Percentiles rank a stretch among this genome's conserved stretches.
These are phyloP conservation scores for Ehretia macrophylla DNA, from an alignment of 257 asterid species.

Conservation along the genomic window DNA sequence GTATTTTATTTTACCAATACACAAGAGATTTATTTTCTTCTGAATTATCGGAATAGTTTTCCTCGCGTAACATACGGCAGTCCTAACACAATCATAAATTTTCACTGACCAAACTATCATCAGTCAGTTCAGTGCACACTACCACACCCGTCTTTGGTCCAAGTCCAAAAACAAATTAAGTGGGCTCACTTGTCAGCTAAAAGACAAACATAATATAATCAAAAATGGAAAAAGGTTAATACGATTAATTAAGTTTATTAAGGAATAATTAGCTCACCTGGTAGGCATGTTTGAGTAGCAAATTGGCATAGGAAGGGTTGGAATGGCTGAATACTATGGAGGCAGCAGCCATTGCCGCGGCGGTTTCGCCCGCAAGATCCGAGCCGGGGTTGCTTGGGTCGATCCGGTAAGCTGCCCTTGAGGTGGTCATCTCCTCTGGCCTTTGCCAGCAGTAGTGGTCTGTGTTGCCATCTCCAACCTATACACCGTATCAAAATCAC, in stretches of 20 bases:
- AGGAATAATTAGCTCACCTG: conserved; percentile 42
- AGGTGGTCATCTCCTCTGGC: conserved; percentile 95
- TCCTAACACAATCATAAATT: no score
- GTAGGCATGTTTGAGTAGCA: conserved; percentile 69
- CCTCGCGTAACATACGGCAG: no score
- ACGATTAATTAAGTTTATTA: no score
- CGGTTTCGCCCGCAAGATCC: conserved; percentile 94
- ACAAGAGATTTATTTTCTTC: no score
- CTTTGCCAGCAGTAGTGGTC: conserved; percentile 97
- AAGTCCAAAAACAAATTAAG: no score
- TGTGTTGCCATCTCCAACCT: conserved; percentile 96
- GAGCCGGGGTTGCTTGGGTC: conserved; percentile 86
- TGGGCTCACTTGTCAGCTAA: no score
- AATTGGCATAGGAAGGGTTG: conserved; percentile 58
- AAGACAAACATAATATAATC: no score
- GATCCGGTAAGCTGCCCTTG: conserved; percentile 68
- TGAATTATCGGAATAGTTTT: no score
- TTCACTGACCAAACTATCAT: no score
- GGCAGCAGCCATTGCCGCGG: conserved; percentile 97
- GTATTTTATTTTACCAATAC: no score
- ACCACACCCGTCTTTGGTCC: no score
- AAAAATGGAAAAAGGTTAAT: not conserved
- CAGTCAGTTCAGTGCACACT: no score
- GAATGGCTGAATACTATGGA: conserved; percentile 76
- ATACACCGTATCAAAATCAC: not conserved